Evolutionary conservation across 495 filamentous ascomycete species (phyloP).

Genomic region (Daldinia childiae): DNA sequence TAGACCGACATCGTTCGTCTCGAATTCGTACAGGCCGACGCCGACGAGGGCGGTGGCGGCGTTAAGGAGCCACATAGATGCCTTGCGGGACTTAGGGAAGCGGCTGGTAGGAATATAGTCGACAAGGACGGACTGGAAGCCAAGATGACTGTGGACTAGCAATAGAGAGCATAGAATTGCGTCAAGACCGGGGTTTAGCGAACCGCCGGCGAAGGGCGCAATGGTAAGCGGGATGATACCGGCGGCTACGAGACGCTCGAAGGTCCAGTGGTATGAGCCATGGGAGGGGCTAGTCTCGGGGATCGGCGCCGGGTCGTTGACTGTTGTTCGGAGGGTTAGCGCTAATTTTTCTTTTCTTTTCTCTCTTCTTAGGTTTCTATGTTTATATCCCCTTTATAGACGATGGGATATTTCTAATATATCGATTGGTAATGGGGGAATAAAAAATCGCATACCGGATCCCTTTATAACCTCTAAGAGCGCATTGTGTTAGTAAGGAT

Average conservation of each 20-base stretch:
- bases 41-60: slow-evolving; percentile 80
- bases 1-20: slow-evolving; percentile 98
- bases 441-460: slow-evolving; percentile 68
- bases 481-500: slow-evolving; percentile 45
- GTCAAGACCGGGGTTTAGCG: slow-evolving; percentile 88
- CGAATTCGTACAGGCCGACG: slow-evolving; percentile 94
- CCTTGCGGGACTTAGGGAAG: slow-evolving; percentile 70
- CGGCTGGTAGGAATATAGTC: slow-evolving; percentile 86
- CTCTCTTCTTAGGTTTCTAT: neutral
- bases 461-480: slow-evolving; percentile 75
- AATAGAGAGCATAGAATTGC: slow-evolving; percentile 83
- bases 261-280: slow-evolving; percentile 98
- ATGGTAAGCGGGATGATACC: slow-evolving; percentile 86
- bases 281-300: slow-evolving; percentile 75
- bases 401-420: slow-evolving; percentile 4
- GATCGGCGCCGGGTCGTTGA: slow-evolving; percentile 87
- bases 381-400: neutral
- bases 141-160: slow-evolving; percentile 92
- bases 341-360: neutral
- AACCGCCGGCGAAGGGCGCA: slow-evolving; percentile 89
- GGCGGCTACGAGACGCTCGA: slow-evolving; percentile 83
- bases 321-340: slow-evolving; percentile 57
- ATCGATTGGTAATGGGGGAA: slow-evolving; percentile 2
- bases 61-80: slow-evolving; percentile 80
- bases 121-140: slow-evolving; percentile 87